These are phyloP conservation scores for Komagataella populi DNA, from an alignment of 805 yeast genomes.

Conservation along the genomic window DNA sequence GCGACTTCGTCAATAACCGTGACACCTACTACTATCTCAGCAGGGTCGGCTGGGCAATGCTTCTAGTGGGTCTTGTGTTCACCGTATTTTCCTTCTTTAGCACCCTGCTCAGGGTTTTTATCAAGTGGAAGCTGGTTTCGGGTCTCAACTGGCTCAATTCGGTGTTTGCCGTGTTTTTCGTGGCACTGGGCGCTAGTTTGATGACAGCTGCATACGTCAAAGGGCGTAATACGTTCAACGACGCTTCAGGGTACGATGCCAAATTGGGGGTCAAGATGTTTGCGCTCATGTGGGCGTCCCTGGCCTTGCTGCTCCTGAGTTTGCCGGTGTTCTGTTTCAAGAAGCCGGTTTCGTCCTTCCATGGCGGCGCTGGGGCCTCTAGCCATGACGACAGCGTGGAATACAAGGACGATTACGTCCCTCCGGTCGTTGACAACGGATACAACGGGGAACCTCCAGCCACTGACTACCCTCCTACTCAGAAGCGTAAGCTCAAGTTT, in stretches of 20 bases:
- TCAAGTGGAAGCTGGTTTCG: constrained; percentile 23
- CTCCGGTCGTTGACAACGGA: not conserved
- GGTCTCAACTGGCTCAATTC: constrained; percentile 1
- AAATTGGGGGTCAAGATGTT: constrained; percentile 33
- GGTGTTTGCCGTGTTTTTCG: constrained; percentile 25
- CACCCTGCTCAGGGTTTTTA: not conserved
- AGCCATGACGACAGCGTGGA: not conserved
- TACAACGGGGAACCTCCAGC: not conserved
- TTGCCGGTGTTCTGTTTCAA: not conserved
- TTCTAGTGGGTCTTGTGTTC: constrained; percentile 43
- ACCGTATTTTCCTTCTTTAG: constrained; percentile 27
- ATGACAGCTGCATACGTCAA: constrained; percentile 42
- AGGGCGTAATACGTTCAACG: constrained; percentile 33
- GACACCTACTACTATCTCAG: constrained; percentile 51
- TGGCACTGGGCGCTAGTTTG: constrained; percentile 29
- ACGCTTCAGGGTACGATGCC: constrained; percentile 24
- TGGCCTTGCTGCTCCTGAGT: constrained; percentile 10
- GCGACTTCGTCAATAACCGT: constrained; percentile 30
- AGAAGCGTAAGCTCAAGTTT: not conserved
- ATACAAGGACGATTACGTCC: not conserved
- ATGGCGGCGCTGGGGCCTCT: not conserved
- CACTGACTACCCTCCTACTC: not conserved
- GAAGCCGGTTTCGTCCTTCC: not conserved
- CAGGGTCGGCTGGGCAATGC: constrained; percentile 56
- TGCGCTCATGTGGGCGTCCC: constrained; percentile 53